These are phyloP conservation scores for Chrysoporthe cubensis DNA, from an alignment of 2,329 filamentous ascomycete genomes.

Conservation along the genomic window DNA sequence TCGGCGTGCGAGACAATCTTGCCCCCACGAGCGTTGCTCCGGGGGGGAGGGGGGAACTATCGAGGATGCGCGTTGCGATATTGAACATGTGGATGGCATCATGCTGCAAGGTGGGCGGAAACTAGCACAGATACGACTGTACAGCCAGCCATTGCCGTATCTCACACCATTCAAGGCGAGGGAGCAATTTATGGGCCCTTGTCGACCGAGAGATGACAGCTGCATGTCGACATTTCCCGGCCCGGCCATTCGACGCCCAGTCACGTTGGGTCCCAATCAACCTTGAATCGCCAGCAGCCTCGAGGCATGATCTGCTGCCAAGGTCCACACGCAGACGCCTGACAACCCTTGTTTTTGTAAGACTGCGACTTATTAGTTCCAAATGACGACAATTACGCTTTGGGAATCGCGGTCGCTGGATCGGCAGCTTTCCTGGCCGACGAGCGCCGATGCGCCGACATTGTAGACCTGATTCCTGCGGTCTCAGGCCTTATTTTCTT, in stretches of 20 bases:
- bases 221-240: conserved; percentile 19
- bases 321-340: conserved; percentile 2
- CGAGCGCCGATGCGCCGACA: conserved; percentile 18
- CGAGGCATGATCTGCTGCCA: background rate
- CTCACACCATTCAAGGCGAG: background rate
- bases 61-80: conserved; percentile 16
- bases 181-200: background rate
- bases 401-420: conserved; percentile 14
- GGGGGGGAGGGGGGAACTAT: conserved; percentile 3
- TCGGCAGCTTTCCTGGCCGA: conserved; percentile 21
- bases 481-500: background rate
- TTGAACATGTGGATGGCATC: conserved; percentile 13
- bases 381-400: conserved; percentile 20
- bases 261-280: background rate
- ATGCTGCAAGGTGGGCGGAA: conserved; percentile 16
- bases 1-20: background rate
- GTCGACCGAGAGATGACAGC: conserved; percentile 5
- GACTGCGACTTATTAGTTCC: conserved; percentile 18
- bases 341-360: background rate
- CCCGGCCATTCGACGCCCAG: conserved; percentile 11
- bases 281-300: background rate
- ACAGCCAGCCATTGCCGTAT: background rate
- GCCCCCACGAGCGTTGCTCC: background rate
- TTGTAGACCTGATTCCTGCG: conserved; percentile 5
- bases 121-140: background rate